Percentiles rank a stretch among this genome's conserved stretches.
Evolutionary conservation across 2,329 filamentous ascomycete species (phyloP).

Genomic region (Mycogone perniciosa): DNA sequence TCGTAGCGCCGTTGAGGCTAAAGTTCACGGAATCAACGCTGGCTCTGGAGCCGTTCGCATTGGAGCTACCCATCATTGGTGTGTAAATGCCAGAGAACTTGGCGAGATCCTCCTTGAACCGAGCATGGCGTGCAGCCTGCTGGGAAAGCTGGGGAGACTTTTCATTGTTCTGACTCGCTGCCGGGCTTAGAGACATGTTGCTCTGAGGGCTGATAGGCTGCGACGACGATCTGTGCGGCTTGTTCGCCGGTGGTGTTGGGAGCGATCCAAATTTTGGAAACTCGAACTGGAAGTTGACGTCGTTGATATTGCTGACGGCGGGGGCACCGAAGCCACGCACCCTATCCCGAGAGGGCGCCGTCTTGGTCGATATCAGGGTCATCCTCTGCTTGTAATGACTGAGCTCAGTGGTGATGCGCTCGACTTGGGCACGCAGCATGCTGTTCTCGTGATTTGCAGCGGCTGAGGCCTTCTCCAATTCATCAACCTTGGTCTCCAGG

Average conservation of each 20-base stretch:
- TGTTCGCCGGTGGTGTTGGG: slow-evolving; percentile 37
- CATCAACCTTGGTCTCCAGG: slow-evolving; percentile 70
- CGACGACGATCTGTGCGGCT: slow-evolving; percentile 22
- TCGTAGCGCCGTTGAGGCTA: slow-evolving; percentile 47
- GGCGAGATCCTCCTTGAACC: slow-evolving; percentile 44
- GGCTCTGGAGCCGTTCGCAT: slow-evolving; percentile 40
- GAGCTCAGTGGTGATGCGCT: slow-evolving; percentile 77
- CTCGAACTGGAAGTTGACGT: slow-evolving; percentile 88
- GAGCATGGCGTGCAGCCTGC: slow-evolving; percentile 14
- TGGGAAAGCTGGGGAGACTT: slow-evolving; percentile 19
- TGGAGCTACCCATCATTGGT: slow-evolving; percentile 43
- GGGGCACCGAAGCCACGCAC: slow-evolving; percentile 34
- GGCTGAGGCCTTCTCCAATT: slow-evolving; percentile 77
- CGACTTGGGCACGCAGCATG: slow-evolving; percentile 76
- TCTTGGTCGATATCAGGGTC: slow-evolving; percentile 45
- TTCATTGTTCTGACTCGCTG: slow-evolving; percentile 25
- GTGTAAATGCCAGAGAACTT: slow-evolving; percentile 55
- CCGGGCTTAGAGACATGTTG: slow-evolving; percentile 19
- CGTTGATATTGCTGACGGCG: slow-evolving; percentile 55
- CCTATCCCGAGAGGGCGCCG: slow-evolving; percentile 34
- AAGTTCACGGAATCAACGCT: slow-evolving; percentile 47
- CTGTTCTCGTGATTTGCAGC: slow-evolving; percentile 80
- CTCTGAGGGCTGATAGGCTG: slow-evolving; percentile 28
- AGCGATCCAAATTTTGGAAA: slow-evolving; percentile 89
- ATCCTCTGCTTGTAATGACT: slow-evolving; percentile 86